These are phyloP conservation scores for Proliferodiscus dingleyae DNA, from an alignment of 2,329 filamentous ascomycete genomes.

Conservation along the genomic window DNA sequence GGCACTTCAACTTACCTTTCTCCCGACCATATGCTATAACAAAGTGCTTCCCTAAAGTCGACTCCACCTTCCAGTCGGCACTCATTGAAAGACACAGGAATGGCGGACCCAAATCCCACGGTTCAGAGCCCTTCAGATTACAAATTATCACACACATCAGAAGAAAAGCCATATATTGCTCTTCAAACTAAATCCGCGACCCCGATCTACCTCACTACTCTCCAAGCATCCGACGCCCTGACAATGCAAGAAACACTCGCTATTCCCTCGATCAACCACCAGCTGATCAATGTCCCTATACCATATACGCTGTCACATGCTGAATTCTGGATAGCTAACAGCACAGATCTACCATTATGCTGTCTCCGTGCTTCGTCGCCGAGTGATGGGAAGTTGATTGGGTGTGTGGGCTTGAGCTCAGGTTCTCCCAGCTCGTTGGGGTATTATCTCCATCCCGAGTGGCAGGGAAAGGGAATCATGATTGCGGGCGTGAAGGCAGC, in stretches of 20 bases:
- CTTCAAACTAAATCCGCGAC: constrained; percentile 5
- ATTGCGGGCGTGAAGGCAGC: constrained; percentile 6
- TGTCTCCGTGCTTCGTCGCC: constrained; percentile 5
- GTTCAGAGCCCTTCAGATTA: background rate
- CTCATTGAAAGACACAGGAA: too few relatives aligned
- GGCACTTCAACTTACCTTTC: too few relatives aligned
- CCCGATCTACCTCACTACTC: constrained; percentile 13
- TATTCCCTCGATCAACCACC: constrained; percentile 2
- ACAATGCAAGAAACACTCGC: background rate
- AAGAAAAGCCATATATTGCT: constrained; percentile 9
- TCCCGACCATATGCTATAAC: too few relatives aligned
- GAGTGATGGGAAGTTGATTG: constrained; percentile 2
- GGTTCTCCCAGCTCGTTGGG: constrained; percentile 10
- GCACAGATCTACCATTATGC: constrained; percentile 1
- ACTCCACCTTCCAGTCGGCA: too few relatives aligned
- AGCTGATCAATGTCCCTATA: constrained; percentile 5
- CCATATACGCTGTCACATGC: constrained; percentile 13
- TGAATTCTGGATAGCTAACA: constrained; percentile 10
- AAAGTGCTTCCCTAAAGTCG: too few relatives aligned
- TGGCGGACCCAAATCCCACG: background rate
- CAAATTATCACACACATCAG: constrained; percentile 7
- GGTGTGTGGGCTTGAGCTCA: background rate
- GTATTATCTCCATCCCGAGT: constrained; percentile 16
- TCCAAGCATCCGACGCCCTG: constrained; percentile 6
- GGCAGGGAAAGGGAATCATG: constrained; percentile 12